Evolutionary conservation across 805 yeast genomes (phyloP).

Genomic region (Saturnispora dispora): DNA sequence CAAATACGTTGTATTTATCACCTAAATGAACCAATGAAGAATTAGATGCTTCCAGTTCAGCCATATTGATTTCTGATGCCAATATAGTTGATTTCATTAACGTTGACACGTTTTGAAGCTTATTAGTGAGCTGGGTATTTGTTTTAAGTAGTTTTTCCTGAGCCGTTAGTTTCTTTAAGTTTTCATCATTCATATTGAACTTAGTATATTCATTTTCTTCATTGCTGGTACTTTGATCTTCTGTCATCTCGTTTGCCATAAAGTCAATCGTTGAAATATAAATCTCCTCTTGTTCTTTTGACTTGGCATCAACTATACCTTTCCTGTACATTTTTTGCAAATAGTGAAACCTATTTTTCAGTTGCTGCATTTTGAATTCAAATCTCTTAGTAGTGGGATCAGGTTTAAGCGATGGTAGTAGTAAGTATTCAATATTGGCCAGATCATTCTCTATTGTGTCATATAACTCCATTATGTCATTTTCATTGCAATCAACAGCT

Average conservation of each 20-base stretch:
- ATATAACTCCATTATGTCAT: constrained; percentile 16
- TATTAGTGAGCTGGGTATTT: constrained; percentile 37
- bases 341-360: constrained; percentile 20
- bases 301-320: constrained; percentile 21
- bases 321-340: constrained; percentile 22
- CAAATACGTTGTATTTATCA: constrained; percentile 34
- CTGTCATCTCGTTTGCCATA: constrained; percentile 6
- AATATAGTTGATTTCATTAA: constrained; percentile 40
- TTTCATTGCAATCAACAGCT: background rate
- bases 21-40: constrained; percentile 33
- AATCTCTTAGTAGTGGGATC: constrained; percentile 2
- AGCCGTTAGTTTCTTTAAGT: constrained; percentile 22
- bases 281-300: constrained; percentile 12
- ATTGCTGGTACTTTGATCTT: background rate
- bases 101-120: constrained; percentile 39
- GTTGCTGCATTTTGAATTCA: constrained; percentile 12
- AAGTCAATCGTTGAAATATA: constrained; percentile 10
- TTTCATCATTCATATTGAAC: constrained; percentile 18
- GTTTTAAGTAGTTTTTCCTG: constrained; percentile 37
- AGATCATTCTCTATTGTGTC: constrained; percentile 14
- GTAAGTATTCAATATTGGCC: constrained; percentile 9
- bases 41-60: constrained; percentile 39
- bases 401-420: constrained; percentile 8
- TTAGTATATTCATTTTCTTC: constrained; percentile 1
- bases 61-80: constrained; percentile 43